Evolutionary conservation across 768 basidiomycete species (phyloP).

Genomic region (Amanita muscaria): DNA sequence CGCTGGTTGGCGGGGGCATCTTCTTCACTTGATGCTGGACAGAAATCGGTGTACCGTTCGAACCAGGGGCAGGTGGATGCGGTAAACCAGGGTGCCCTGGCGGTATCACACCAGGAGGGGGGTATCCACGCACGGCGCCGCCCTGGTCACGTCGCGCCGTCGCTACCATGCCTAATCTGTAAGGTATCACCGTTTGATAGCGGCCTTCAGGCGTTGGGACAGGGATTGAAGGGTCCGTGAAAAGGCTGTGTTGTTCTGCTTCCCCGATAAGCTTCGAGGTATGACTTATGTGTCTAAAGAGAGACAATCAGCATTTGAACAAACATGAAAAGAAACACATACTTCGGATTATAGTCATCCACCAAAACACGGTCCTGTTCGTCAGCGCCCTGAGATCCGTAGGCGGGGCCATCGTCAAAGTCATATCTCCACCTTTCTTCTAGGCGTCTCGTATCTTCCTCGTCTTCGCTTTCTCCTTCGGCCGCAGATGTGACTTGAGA

Average conservation of each 20-base stretch:
- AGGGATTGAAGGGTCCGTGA: slow-evolving; percentile 42
- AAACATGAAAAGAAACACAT: slow-evolving; percentile 14
- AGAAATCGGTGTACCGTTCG: slow-evolving; percentile 46
- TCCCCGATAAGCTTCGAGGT: slow-evolving; percentile 51
- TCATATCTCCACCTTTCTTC: slow-evolving; percentile 66
- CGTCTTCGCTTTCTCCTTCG: slow-evolving; percentile 23
- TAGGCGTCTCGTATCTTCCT: slow-evolving; percentile 26
- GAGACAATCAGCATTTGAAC: slow-evolving; percentile 9
- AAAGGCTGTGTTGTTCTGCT: slow-evolving; percentile 38
- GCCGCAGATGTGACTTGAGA: slow-evolving; percentile 14
- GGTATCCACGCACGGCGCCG: slow-evolving; percentile 21
- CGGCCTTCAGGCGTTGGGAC: slow-evolving; percentile 40
- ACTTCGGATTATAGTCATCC: slow-evolving; percentile 60
- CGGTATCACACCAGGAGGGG: slow-evolving; percentile 12
- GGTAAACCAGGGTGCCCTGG: slow-evolving; percentile 1
- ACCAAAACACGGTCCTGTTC: slow-evolving; percentile 63
- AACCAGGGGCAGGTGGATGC: slow-evolving; percentile 6
- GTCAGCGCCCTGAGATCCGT: slow-evolving; percentile 51
- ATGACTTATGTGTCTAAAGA: slow-evolving; percentile 41
- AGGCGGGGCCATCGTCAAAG: slow-evolving; percentile 47
- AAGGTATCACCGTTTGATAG: slow-evolving; percentile 41
- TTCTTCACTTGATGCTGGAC: slow-evolving; percentile 54
- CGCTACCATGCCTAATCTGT: slow-evolving; percentile 32
- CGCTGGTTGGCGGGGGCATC: slow-evolving; percentile 44
- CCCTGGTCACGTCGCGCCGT: slow-evolving; percentile 25